Conservation (phyloP, 352 stramenopile species). For the Hyaloperonospora arabidopsidis region DNA sequence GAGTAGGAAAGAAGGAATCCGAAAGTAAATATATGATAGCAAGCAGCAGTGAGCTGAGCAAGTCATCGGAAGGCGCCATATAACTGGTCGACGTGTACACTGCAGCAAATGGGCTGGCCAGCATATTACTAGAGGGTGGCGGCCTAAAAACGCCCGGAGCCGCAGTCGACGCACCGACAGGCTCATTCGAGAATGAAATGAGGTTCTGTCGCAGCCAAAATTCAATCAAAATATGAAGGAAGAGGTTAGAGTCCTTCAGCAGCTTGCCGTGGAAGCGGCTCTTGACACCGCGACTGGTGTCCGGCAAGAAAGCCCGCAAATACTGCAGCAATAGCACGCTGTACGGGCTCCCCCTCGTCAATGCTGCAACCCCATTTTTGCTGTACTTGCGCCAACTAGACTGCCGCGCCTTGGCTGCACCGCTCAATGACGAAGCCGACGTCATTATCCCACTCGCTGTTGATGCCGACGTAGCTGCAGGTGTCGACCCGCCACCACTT, state of each 20-base stretch:
- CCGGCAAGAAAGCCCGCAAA: constrained; percentile 66
- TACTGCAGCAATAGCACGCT: constrained; percentile 82
- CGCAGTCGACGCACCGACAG: constrained; percentile 19
- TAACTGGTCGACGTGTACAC: constrained; percentile 80
- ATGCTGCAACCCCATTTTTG: constrained; percentile 48
- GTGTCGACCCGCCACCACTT: constrained; percentile 20
- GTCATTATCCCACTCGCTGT: constrained; percentile 19
- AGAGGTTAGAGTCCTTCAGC: constrained; percentile 70
- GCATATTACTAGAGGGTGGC: constrained; percentile 22
- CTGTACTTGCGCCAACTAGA: constrained; percentile 68
- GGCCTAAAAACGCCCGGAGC: constrained; percentile 14
- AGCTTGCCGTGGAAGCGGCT: constrained; percentile 76
- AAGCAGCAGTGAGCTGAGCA: constrained; percentile 71
- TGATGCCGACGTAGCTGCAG: constrained; percentile 6
- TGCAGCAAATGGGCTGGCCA: constrained; percentile 56
- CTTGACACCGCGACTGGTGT: constrained; percentile 47
- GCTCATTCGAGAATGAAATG: constrained; percentile 73
- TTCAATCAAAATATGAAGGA: constrained; percentile 81
- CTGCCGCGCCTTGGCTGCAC: constrained; percentile 45
- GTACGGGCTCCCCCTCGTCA: constrained; percentile 74
- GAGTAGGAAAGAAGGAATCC: constrained; percentile 68
- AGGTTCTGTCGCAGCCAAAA: constrained; percentile 86
- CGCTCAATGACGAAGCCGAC: constrained; percentile 42
- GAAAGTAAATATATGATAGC: constrained; percentile 79
- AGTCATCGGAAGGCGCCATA: constrained; percentile 76